phyloP scores from a whole-genome alignment of 208 protist species.

The Endotrypanum monterogeii region DNA sequence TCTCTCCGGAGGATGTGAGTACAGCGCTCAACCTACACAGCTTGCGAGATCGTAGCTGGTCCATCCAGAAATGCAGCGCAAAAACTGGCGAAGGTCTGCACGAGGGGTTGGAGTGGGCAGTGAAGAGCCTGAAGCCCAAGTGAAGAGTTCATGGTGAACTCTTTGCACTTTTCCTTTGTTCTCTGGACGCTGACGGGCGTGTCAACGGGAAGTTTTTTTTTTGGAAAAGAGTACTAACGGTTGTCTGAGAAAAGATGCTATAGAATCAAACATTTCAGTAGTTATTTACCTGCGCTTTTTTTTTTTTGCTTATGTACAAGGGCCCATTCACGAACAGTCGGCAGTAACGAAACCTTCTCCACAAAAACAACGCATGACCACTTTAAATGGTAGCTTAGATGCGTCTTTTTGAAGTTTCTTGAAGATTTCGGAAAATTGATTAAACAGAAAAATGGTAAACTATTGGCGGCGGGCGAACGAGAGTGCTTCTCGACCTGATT shows the following conservation, averaged over 20 bases:
- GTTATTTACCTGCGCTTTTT: conserved; percentile 14
- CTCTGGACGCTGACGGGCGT: neutral
- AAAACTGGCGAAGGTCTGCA: conserved; percentile 89
- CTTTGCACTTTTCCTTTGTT: conserved; percentile 31
- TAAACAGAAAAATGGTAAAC: neutral
- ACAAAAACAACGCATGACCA: neutral
- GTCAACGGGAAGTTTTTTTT: neutral
- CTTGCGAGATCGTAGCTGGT: conserved; percentile 90
- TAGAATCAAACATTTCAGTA: conserved; percentile 11
- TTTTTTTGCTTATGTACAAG: conserved; percentile 13
- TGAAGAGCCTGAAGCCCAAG: conserved; percentile 79
- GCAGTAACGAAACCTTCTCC: neutral
- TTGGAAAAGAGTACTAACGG: neutral
- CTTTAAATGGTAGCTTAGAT: neutral
- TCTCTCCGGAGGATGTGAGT: conserved; percentile 85
- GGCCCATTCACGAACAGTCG: neutral
- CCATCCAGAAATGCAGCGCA: conserved; percentile 92
- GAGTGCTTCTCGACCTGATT: neutral
- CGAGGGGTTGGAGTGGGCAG: conserved; percentile 89
- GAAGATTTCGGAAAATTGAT: neutral
- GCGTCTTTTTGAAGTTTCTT: neutral
- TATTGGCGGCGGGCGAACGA: neutral
- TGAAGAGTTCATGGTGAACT: neutral
- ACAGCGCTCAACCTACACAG: conserved; percentile 85
- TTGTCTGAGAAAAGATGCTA: conserved; percentile 1